Evolutionary conservation across 2,329 filamentous ascomycete species (phyloP).

Genomic region (Cytospora schulzeri): DNA sequence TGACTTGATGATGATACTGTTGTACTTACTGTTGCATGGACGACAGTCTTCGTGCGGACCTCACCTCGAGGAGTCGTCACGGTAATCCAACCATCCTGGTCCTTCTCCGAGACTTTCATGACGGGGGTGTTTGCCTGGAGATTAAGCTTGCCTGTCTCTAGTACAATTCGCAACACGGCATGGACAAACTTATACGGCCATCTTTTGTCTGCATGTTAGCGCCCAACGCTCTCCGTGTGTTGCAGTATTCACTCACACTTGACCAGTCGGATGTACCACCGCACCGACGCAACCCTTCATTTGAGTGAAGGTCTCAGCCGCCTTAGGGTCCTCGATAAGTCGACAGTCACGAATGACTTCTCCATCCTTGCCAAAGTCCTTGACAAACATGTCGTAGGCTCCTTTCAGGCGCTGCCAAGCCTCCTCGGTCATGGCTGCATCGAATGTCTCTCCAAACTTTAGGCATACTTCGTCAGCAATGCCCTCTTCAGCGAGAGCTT

Average conservation of each 20-base stretch:
- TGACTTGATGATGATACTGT: too few relatives aligned
- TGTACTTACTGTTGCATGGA: conserved; percentile 26
- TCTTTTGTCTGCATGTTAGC: not conserved
- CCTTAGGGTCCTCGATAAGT: conserved; percentile 29
- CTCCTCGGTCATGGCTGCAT: conserved; percentile 38
- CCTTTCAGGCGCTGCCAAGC: conserved; percentile 35
- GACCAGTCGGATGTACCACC: conserved; percentile 34
- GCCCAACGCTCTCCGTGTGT: fast-evolving
- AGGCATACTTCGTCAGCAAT: conserved; percentile 36
- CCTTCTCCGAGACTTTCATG: conserved; percentile 31
- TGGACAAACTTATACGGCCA: conserved; percentile 29
- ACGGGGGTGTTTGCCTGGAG: conserved; percentile 36
- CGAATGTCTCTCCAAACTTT: conserved; percentile 37
- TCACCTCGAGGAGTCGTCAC: conserved; percentile 26
- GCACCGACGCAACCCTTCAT: conserved; percentile 36
- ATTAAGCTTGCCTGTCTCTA: conserved; percentile 29
- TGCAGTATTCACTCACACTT: conserved; percentile 21
- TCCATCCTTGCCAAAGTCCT: conserved; percentile 34
- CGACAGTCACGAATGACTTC: conserved; percentile 34
- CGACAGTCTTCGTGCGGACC: conserved; percentile 24
- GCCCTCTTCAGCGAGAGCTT: conserved; percentile 26
- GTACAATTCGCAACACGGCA: conserved; percentile 25
- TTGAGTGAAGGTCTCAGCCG: conserved; percentile 36
- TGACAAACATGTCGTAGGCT: conserved; percentile 34
- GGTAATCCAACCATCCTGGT: conserved; percentile 33